These are phyloP conservation scores for Calonectria pauciramosa DNA, from an alignment of 2,329 filamentous ascomycete species.

Conservation along the genomic window DNA sequence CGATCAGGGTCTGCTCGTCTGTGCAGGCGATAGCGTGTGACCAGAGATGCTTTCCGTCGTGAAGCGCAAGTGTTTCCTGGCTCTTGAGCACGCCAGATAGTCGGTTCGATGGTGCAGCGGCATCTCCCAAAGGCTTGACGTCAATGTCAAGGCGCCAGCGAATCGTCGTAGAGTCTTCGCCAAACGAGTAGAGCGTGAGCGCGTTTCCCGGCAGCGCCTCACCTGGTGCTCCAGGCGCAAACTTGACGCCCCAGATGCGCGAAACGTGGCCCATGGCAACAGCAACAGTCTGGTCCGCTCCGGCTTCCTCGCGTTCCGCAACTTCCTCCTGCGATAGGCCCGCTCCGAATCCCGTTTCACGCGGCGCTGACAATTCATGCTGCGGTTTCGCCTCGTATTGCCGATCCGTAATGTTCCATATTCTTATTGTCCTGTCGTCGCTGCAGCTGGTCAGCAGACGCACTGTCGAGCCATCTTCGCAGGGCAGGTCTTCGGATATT, in stretches of 20 bases:
- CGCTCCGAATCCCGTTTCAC: slow-evolving; percentile 74
- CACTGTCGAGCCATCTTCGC: slow-evolving; percentile 53
- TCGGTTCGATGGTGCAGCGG: not conserved
- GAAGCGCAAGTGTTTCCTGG: slow-evolving; percentile 70
- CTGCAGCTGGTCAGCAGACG: slow-evolving; percentile 91
- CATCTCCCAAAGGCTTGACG: not conserved
- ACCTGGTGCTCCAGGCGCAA: slow-evolving; percentile 59
- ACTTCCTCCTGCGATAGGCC: slow-evolving; percentile 41
- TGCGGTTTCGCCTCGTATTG: slow-evolving; percentile 13
- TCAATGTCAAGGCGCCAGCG: slow-evolving; percentile 74
- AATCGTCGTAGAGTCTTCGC: slow-evolving; percentile 85
- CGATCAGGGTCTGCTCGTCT: slow-evolving; percentile 60
- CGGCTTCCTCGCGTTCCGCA: slow-evolving; percentile 19
- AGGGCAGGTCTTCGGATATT: slow-evolving; percentile 71
- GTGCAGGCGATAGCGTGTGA: slow-evolving; percentile 66
- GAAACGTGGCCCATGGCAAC: slow-evolving; percentile 88
- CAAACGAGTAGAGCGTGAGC: slow-evolving; percentile 79
- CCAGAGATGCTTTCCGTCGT: slow-evolving; percentile 94
- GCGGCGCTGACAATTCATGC: slow-evolving; percentile 50
- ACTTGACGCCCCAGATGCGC: slow-evolving; percentile 89
- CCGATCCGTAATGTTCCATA: slow-evolving; percentile 85
- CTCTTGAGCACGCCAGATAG: slow-evolving; percentile 60
- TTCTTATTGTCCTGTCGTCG: slow-evolving; percentile 88
- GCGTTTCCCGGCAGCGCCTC: slow-evolving; percentile 29
- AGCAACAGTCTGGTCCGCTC: slow-evolving; percentile 65